These are phyloP conservation scores for Crithidia thermophila DNA, from an alignment of 208 protist genomes.

Conservation along the genomic window DNA sequence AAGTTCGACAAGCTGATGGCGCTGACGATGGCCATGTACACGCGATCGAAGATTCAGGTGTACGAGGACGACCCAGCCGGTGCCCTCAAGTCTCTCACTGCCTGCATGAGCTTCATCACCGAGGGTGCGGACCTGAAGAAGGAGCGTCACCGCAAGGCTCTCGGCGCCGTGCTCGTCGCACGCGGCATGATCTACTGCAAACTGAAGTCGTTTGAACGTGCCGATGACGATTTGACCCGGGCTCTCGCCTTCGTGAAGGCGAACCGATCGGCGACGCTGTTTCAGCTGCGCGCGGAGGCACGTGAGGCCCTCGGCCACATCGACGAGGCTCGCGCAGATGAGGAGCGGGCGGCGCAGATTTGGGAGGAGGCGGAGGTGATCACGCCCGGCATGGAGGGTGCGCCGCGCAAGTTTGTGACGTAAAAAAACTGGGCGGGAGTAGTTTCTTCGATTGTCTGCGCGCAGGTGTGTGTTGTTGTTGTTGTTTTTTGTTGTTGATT, in stretches of 20 bases:
- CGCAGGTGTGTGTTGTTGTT: constrained; percentile 21
- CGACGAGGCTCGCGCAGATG: constrained; percentile 82
- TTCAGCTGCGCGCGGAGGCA: constrained; percentile 87
- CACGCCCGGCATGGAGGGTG: constrained; percentile 68
- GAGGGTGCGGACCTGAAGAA: constrained; percentile 71
- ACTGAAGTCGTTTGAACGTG: constrained; percentile 77
- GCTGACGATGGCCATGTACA: constrained; percentile 88
- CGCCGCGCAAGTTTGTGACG: constrained; percentile 82
- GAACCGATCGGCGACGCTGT: constrained; percentile 75
- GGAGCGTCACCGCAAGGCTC: constrained; percentile 78
- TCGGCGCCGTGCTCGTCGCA: constrained; percentile 79
- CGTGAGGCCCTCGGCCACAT: constrained; percentile 81
- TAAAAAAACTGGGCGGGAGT: constrained; percentile 24
- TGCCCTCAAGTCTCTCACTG: constrained; percentile 87
- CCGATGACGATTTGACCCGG: constrained; percentile 84
- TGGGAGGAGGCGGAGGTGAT: constrained; percentile 90
- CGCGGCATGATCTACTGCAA: constrained; percentile 88
- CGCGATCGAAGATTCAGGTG: constrained; percentile 86
- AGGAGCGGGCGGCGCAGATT: constrained; percentile 83
- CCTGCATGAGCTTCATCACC: constrained; percentile 67
- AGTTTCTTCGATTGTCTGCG: too few relatives aligned
- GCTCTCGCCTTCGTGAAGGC: constrained; percentile 81
- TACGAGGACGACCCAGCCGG: constrained; percentile 87
- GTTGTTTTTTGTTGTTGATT: constrained; percentile 5
- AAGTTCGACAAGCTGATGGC: constrained; percentile 91